Conservation (phyloP, 192 early-diverging fungal genomes). For the Backusella psychrophila region DNA sequence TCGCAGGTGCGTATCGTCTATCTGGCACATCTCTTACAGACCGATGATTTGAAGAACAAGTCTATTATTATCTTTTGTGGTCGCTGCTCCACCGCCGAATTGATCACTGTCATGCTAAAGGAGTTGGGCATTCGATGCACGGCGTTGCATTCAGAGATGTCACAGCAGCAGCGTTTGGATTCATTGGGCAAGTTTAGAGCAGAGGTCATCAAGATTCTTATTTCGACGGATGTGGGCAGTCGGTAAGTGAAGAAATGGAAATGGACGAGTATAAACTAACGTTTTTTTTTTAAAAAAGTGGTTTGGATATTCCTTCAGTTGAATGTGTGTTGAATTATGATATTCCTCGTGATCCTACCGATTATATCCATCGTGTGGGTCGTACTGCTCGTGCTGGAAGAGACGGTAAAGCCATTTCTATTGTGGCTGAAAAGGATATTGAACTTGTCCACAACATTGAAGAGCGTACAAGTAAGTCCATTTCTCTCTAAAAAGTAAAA, state of each 20-base stretch:
- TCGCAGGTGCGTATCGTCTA: constrained; percentile 90
- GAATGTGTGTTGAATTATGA: constrained; percentile 94
- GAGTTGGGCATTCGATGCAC: constrained; percentile 91
- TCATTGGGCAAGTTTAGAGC: constrained; percentile 93
- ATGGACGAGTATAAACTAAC: no score
- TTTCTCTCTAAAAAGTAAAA: neutral
- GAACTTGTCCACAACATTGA: constrained; percentile 91
- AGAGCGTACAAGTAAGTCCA: constrained; percentile 62
- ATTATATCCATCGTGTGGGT: constrained; percentile 98
- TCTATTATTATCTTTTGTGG: constrained; percentile 93
- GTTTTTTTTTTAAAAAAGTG: constrained; percentile 45
- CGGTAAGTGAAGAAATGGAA: constrained; percentile 46
- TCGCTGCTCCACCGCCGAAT: constrained; percentile 81
- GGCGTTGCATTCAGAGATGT: constrained; percentile 91
- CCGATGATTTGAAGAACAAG: constrained; percentile 66
- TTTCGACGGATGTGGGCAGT: constrained; percentile 97
- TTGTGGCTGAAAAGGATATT: constrained; percentile 86
- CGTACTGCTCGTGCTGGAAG: constrained; percentile 96
- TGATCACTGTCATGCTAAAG: constrained; percentile 80
- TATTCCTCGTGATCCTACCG: constrained; percentile 90
- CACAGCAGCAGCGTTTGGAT: constrained; percentile 85
- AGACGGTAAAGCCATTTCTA: constrained; percentile 84
- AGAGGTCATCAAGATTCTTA: constrained; percentile 81
- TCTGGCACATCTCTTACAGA: constrained; percentile 75
- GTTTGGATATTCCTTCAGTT: constrained; percentile 96